These are phyloP conservation scores for Porodaedalea pini DNA, from an alignment of 1,284 basidiomycete species.

Conservation along the genomic window DNA sequence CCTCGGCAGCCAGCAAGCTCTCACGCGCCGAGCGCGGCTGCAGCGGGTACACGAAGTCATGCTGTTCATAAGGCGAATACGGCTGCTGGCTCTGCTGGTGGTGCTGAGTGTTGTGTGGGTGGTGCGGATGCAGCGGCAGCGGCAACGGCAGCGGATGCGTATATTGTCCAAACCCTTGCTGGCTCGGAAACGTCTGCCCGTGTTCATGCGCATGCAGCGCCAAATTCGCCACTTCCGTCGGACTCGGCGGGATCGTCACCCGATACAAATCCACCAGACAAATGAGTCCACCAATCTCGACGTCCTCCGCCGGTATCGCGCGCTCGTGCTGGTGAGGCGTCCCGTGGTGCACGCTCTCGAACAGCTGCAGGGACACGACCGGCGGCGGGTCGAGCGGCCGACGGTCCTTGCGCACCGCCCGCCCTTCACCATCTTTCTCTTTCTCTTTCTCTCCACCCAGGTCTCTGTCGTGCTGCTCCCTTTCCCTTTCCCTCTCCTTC, in stretches of 20 bases:
- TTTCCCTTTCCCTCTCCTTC: neutral
- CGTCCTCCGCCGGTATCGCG: constrained; percentile 46
- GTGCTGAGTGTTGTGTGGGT: neutral
- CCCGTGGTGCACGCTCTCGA: constrained; percentile 40
- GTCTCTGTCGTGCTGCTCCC: neutral
- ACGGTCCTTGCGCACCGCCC: constrained; percentile 37
- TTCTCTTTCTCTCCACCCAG: neutral
- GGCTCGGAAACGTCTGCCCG: neutral
- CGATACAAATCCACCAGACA: constrained; percentile 29
- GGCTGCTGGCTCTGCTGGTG: neutral
- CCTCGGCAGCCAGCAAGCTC: neutral
- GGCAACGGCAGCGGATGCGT: neutral
- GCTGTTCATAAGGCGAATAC: neutral
- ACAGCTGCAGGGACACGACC: constrained; percentile 52
- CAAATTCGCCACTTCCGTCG: constrained; percentile 12
- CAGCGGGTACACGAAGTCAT: neutral
- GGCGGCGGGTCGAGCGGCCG: constrained; percentile 63
- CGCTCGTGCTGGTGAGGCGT: constrained; percentile 38
- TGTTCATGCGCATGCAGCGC: neutral
- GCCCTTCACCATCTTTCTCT: neutral
- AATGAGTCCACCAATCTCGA: constrained; percentile 29
- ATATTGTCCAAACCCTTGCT: too few relatives aligned
- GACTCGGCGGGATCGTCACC: constrained; percentile 19
- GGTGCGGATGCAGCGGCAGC: neutral
- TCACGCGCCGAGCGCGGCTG: neutral